These are phyloP conservation scores for Yarrowia sp. DNA, from an alignment of 805 yeast genomes.

Conservation along the genomic window DNA sequence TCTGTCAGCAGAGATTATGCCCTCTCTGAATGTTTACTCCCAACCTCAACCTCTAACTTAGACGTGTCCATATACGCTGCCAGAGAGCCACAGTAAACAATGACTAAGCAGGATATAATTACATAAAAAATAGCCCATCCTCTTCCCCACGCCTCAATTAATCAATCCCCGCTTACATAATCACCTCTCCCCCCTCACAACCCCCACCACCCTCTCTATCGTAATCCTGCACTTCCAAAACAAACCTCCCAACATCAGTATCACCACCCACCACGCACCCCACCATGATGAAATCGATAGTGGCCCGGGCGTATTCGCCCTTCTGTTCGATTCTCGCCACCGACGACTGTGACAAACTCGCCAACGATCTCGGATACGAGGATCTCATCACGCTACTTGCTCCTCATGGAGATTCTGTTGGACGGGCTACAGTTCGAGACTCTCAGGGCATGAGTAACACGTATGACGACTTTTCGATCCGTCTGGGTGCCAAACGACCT, in stretches of 20 bases:
- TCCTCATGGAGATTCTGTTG: conserved; percentile 52
- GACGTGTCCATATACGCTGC: no score
- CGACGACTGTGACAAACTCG: conserved; percentile 44
- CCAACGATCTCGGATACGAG: conserved; percentile 44
- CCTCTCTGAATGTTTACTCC: no score
- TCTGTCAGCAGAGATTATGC: no score
- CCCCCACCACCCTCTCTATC: no score
- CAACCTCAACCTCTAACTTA: no score
- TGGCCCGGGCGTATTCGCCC: conserved; percentile 47
- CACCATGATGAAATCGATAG: conserved; percentile 42
- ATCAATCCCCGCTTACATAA: no score
- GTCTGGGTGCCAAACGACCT: conserved; percentile 11
- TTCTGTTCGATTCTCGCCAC: conserved; percentile 38
- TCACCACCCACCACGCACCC: not conserved
- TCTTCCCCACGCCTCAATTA: no score
- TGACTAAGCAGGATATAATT: no score
- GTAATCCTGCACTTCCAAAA: no score
- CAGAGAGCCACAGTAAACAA: no score
- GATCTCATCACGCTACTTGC: conserved; percentile 48
- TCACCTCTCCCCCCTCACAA: no score
- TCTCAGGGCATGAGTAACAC: conserved; percentile 51
- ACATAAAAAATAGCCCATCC: no score
- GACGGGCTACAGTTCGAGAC: conserved; percentile 50
- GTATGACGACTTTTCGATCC: conserved; percentile 52
- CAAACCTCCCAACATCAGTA: not conserved